Evolutionary conservation across 2,329 filamentous ascomycete species (phyloP).

Genomic region (Cladosporium phlei): DNA sequence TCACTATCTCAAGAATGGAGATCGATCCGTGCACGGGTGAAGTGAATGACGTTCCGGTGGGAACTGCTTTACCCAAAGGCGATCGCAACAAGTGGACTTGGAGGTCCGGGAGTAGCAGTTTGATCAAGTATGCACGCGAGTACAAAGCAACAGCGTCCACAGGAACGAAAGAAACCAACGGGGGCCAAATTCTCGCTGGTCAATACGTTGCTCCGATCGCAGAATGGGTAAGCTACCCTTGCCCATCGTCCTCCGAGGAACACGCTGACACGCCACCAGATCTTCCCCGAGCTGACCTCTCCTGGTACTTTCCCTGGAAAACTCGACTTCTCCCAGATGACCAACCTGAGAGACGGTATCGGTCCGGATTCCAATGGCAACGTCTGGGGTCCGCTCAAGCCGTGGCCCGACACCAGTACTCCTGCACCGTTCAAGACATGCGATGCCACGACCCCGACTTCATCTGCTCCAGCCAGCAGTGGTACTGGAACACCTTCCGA

Average conservation of each 20-base stretch:
- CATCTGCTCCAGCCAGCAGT: constrained; percentile 33
- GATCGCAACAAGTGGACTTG: constrained; percentile 29
- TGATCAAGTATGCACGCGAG: constrained; percentile 38
- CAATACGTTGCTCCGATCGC: constrained; percentile 39
- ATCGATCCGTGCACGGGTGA: constrained; percentile 42
- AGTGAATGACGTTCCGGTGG: constrained; percentile 34
- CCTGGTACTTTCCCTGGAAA: constrained; percentile 33
- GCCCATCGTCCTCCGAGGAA: too few species aligned
- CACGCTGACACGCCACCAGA: too few species aligned
- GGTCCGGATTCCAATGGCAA: constrained; percentile 27
- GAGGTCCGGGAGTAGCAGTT: constrained; percentile 26
- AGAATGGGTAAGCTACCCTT: too few species aligned
- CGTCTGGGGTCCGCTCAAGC: constrained; percentile 35
- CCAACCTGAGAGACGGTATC: constrained; percentile 29
- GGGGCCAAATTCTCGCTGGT: constrained; percentile 34
- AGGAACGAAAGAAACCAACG: constrained; percentile 33
- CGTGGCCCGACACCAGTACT: constrained; percentile 18
- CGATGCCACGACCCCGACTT: constrained; percentile 24
- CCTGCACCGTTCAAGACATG: constrained; percentile 25
- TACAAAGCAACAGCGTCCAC: constrained; percentile 36
- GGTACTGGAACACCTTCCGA: constrained; percentile 17
- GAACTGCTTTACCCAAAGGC: constrained; percentile 29
- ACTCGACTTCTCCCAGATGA: constrained; percentile 35
- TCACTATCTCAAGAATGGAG: constrained; percentile 38
- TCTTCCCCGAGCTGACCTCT: constrained; percentile 39